Evolutionary conservation across 352 stramenopile species (phyloP).

Genomic region (Pythium angustatum): DNA sequence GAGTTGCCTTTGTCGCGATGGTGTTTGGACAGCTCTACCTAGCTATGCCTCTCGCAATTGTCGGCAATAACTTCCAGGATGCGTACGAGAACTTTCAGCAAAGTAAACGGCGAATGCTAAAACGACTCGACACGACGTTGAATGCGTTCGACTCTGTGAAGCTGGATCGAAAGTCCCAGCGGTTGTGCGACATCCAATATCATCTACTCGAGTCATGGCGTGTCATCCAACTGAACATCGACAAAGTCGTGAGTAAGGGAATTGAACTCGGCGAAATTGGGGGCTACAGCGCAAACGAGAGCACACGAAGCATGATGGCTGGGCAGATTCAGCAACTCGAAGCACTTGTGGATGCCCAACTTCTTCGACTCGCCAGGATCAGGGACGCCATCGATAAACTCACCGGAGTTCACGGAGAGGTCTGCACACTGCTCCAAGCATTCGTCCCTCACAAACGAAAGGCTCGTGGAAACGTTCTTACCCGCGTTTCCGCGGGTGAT

Average conservation of each 20-base stretch:
- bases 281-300: neutral
- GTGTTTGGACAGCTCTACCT: slow-evolving; percentile 81
- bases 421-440: slow-evolving; percentile 35
- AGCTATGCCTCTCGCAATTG: slow-evolving; percentile 74
- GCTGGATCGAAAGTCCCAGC: slow-evolving; percentile 46
- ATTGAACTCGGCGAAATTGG: neutral
- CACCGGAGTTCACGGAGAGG: slow-evolving; percentile 43
- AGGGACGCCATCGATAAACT: slow-evolving; percentile 47
- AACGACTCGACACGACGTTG: slow-evolving; percentile 50
- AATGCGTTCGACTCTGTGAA: slow-evolving; percentile 52
- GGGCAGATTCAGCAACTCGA: slow-evolving; percentile 19
- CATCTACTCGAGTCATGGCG: slow-evolving; percentile 54
- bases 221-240: slow-evolving; percentile 46
- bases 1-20: slow-evolving; percentile 65
- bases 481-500: slow-evolving; percentile 10
- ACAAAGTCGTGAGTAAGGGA: slow-evolving; percentile 29
- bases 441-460: slow-evolving; percentile 64
- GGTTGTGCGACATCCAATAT: slow-evolving; percentile 64
- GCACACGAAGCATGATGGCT: neutral
- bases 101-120: slow-evolving; percentile 52
- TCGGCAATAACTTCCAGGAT: slow-evolving; percentile 73
- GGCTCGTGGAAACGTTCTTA: neutral
- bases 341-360: slow-evolving; percentile 36
- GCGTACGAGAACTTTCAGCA: slow-evolving; percentile 65
- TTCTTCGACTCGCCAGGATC: slow-evolving; percentile 41